Evolutionary conservation across 345 rosid genomes (phyloP).

Genomic region (Populus ilicifolia): DNA sequence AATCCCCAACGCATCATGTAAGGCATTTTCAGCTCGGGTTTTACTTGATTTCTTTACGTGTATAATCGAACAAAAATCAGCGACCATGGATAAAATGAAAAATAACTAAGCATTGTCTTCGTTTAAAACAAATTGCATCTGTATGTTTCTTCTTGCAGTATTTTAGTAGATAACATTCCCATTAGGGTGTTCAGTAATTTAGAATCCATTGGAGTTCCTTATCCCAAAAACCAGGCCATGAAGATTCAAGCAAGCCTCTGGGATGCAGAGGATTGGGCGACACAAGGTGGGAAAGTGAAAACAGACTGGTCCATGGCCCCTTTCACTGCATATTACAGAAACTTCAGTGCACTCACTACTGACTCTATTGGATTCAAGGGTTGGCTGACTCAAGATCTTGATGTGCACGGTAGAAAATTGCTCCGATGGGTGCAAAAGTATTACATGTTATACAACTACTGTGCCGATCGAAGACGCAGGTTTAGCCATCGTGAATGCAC

Average conservation of each 20-base stretch:
- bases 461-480: neutral
- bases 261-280: slow-evolving; percentile 17
- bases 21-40: neutral
- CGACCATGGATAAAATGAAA: too few species aligned
- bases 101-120: too few species aligned
- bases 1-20: slow-evolving; percentile 19
- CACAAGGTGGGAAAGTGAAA: neutral
- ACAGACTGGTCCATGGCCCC: slow-evolving; percentile 14
- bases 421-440: slow-evolving; percentile 8
- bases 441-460: slow-evolving; percentile 16
- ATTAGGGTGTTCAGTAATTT: slow-evolving; percentile 11
- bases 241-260: slow-evolving; percentile 2
- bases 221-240: slow-evolving; percentile 1
- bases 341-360: neutral
- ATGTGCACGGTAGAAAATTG: neutral
- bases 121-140: too few species aligned
- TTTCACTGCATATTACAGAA: slow-evolving; percentile 11
- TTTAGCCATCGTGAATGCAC: slow-evolving; percentile 3
- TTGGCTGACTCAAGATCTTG: slow-evolving; percentile 1
- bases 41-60: too few species aligned
- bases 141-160: neutral
- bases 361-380: neutral
- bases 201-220: slow-evolving; percentile 3
- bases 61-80: too few species aligned
- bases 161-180: slow-evolving; percentile 8